These are phyloP conservation scores for Fusarium redolens DNA, from an alignment of 2,329 filamentous ascomycete genomes.

Conservation along the genomic window DNA sequence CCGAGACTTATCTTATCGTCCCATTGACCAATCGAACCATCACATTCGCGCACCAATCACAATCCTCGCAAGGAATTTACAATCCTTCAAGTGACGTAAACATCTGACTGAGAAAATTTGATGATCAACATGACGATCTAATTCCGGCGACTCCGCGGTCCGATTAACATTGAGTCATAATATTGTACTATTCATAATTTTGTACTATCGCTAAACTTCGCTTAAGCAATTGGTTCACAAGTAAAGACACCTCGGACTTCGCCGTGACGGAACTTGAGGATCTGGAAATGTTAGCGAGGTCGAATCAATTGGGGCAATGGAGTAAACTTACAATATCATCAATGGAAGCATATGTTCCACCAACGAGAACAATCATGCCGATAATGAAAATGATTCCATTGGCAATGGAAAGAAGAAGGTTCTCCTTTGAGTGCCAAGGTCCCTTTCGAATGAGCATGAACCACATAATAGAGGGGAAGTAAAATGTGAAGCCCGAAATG, in stretches of 20 bases:
- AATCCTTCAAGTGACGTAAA: slow-evolving; percentile 7
- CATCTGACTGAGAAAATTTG: background rate
- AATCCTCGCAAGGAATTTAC: background rate
- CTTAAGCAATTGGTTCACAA: slow-evolving; percentile 45
- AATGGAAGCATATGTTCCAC: slow-evolving; percentile 50
- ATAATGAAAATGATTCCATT: slow-evolving; percentile 47
- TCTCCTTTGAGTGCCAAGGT: slow-evolving; percentile 46
- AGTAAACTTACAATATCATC: slow-evolving; percentile 46
- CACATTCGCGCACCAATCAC: slow-evolving; percentile 14
- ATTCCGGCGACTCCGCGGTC: slow-evolving; percentile 11
- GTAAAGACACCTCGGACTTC: slow-evolving; percentile 46
- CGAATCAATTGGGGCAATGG: background rate
- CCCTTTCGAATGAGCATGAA: slow-evolving; percentile 54
- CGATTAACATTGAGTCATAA: slow-evolving; percentile 15
- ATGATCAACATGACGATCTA: background rate
- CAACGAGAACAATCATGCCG: slow-evolving; percentile 48
- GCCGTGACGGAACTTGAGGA: slow-evolving; percentile 42
- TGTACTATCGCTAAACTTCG: slow-evolving; percentile 25
- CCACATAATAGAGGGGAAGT: slow-evolving; percentile 57
- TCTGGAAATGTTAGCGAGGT: slow-evolving; percentile 34
- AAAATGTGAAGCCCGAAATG: slow-evolving; percentile 59
- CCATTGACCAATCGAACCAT: background rate
- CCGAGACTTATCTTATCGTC: slow-evolving; percentile 7
- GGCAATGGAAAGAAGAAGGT: slow-evolving; percentile 42
- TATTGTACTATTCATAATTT: slow-evolving; percentile 29